Base-by-base conservation (phyloP, 1,284 basidiomycete species). In the Moesziomyces globuligerus region DNA sequence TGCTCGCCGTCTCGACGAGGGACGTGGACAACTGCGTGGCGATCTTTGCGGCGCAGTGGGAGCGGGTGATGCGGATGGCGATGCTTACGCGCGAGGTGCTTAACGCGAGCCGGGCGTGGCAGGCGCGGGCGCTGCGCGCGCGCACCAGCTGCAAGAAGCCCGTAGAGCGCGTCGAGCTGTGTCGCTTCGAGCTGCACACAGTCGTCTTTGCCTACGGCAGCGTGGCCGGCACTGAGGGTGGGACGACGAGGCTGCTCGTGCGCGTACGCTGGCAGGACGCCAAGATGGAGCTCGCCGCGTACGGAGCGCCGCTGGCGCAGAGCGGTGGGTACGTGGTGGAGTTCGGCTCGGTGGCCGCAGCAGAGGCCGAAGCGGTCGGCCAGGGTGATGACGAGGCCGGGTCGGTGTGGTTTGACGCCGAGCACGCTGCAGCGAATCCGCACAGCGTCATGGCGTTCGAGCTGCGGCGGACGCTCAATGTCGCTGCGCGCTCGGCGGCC, bases 11-110 rank as follows among this genome's bases (percentile, higher is more conserved):
- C 82, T 84, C 91, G 43, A 92, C 91, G 1, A 89, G 91, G 61
- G 88, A 93, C 76, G 89, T 94, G 58, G 89, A 92, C 66, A 89
- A 89, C 7, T 94, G 92, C 79, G 90, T 96, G 18, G 88, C 90
- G 55, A 89, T 91, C 76, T 94, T 96, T 80, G 83, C 92, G 68
- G 89, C 91, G 74, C 92, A 93, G 80, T 95, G 93, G 92, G 91
- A 91, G 47, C 86, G 90, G 38, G 89, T 95, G 29, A 91, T 91
- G 36, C 94, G 93, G 83, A 91, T 94, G 86, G 90, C 93, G 17
- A 90, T 93, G 37, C 92, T 96, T 56, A 92, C 92, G 7, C 87
- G 92, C 68, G 91, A 94, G 90, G 76, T 72, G 84, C 51, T 72
- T 25, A 72, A 66, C 25, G 58, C 46, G 21, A 55, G 62, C 18